Evolutionary conservation across 1,284 basidiomycete species (phyloP), one percentile per base, ranked within the genome.

Genomic region (Ganoderma sp.): DNA sequence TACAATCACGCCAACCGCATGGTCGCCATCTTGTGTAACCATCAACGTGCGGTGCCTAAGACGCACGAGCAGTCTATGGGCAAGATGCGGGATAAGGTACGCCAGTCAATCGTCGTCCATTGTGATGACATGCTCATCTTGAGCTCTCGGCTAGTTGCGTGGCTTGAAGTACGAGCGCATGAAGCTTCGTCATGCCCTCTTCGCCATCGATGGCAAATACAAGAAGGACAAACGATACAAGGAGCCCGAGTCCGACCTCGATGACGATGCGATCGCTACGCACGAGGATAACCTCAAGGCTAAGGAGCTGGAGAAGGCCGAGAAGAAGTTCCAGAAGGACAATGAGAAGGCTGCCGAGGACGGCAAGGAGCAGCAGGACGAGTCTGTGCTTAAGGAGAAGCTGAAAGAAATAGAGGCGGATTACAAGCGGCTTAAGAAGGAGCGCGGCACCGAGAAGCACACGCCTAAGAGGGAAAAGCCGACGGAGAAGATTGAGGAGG

Each of bases 1-100:
- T 99, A 98, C 83, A 98, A 98, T 77, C 92, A 94, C 63, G 96
- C 97, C 14, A 98, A 99, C 81, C 92, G 97, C 64, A 88, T 93
- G 84, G 97, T 98, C 12, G 96, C 96, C 70, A 94, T 98, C 71
- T 84, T 99, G 60, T 99, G 96, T 87, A 99, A 99, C 87, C 96
- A 99, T 93, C 96, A 98, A 82, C 89, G 95, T 81, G 90, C 89
- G 67, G 95, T 93, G 5, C 92, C 94, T 64, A 98, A 98, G 83
- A 93, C 90, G 17, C 96, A 97, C 75, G 94, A 92, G 43, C 90
- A 92, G 72, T 93, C 93, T 6, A 97, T 98, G 92, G 91, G 92
- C 73, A 98, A 95, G 81, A 92, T 97, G 87, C 86, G 85, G 22
- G 90, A 97, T 78, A 96, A 94, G 85, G 96, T 95, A 74, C 37